Base-by-base conservation (phyloP, 1,284 basidiomycete genomes). In the Trichosporon ovoides region DNA sequence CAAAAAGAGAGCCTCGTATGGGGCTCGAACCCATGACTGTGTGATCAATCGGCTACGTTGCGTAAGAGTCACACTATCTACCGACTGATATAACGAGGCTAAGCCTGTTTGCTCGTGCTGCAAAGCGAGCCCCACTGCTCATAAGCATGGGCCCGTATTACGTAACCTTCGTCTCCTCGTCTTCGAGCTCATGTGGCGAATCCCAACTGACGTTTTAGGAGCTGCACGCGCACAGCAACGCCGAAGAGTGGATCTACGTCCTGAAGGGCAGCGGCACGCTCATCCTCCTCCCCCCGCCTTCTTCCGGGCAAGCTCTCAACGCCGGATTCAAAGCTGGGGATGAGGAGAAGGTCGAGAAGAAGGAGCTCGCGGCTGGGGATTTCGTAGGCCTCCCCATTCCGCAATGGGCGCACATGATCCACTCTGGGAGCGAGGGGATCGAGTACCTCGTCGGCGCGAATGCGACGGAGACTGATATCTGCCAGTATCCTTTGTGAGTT, bases 171-270 rank as follows among this genome's bases (percentile, higher is more conserved):
- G n/a, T n/a, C n/a, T n/a, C n/a, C n/a, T n/a, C n/a, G n/a, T n/a
- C n/a, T n/a, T n/a, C n/a, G n/a, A n/a, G n/a, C n/a, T n/a, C n/a
- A n/a, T 14, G 35, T 13, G 16, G 16, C 35, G 5, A 12, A 2
- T 7, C 4, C 34, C n/a, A 16, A 12, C 50, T 35, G 34, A 52
- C 51, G n/a, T 4, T 12, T 2, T 36, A 66, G 63, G 55, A 59
- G 14, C 61, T 67, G 36, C 68, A 69, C 54, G 62, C 67, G 52
- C 68, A 69, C 58, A 38, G 60, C n/a, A 18, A 48, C 51, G 58
- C 61, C 18, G 49, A 60, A 0, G 68, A 69, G 53, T 69, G 68
- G 68, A 24, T 69, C 19, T 69, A 69, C 61, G 57, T 69, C 7
- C 54, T 65, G 24, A 36, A 43, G 7, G 67, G 67, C 34, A 31